These are phyloP conservation scores for Mucor velutinosus DNA, from an alignment of 371 early-diverging fungal species.

Conservation along the genomic window DNA sequence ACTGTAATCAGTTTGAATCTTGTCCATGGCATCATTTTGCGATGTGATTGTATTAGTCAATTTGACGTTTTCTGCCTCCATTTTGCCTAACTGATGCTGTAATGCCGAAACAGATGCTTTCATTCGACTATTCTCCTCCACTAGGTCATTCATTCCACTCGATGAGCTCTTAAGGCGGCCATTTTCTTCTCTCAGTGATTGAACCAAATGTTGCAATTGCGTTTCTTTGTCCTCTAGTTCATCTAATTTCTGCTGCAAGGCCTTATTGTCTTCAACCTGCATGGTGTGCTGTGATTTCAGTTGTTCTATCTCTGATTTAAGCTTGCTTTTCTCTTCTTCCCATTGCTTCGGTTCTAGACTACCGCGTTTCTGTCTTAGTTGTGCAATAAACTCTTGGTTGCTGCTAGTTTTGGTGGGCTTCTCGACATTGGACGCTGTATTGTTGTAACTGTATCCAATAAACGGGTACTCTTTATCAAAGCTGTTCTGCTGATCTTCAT, in stretches of 20 bases:
- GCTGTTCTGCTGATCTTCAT: constrained; percentile 32
- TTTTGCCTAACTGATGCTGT: neutral
- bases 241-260: neutral
- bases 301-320: neutral
- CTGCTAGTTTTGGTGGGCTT: neutral
- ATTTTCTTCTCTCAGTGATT: neutral
- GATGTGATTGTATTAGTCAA: neutral
- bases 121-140: neutral
- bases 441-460: constrained; percentile 64
- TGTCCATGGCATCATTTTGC: neutral
- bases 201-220: neutral
- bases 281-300: neutral
- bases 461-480: constrained; percentile 78
- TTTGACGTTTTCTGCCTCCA: neutral
- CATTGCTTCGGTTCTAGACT: neutral
- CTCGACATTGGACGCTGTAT: neutral
- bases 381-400: neutral
- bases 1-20: neutral
- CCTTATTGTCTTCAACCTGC: neutral
- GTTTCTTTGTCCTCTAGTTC: neutral
- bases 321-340: neutral
- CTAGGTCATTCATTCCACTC: neutral
- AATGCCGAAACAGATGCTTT: neutral
- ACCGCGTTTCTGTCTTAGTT: neutral
- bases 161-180: neutral